Conservation (phyloP, 768 basidiomycete genomes). For the Kockovaella imperatae region DNA sequence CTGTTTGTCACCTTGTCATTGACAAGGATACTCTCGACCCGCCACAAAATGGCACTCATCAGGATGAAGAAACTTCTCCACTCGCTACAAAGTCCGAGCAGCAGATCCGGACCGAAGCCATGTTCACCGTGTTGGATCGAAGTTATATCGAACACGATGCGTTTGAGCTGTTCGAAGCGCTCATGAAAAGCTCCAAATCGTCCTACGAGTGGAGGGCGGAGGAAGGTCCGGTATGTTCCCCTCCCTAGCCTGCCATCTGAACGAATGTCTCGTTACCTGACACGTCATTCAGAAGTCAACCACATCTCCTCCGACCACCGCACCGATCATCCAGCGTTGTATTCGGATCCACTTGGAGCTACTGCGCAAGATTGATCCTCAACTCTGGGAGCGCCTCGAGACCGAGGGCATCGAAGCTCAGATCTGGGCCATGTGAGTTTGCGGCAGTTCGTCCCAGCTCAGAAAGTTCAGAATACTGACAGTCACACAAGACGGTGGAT, state of each 20-base stretch:
- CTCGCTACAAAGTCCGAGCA: not conserved
- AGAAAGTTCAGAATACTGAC: not conserved
- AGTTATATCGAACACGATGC: constrained; percentile 58
- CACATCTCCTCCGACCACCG: constrained; percentile 49
- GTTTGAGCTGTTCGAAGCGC: constrained; percentile 66
- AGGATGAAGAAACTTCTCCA: not conserved
- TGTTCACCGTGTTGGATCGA: constrained; percentile 30
- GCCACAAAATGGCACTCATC: too few relatives aligned
- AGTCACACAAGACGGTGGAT: constrained; percentile 71
- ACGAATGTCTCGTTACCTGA: not conserved
- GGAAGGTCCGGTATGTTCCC: constrained; percentile 28
- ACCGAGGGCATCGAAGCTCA: constrained; percentile 84
- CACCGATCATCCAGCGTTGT: constrained; percentile 80
- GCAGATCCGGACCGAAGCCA: constrained; percentile 16
- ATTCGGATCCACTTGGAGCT: constrained; percentile 67
- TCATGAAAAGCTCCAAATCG: constrained; percentile 70
- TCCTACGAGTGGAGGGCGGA: constrained; percentile 56
- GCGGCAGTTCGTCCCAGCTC: not conserved
- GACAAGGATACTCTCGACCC: constrained; percentile 66
- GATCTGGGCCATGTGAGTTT: constrained; percentile 83
- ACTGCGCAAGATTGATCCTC: constrained; percentile 69
- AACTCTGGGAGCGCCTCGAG: constrained; percentile 67
- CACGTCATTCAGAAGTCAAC: not conserved
- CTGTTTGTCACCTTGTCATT: constrained; percentile 72
- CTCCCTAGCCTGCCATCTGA: not conserved